phyloP scores from a whole-genome alignment of 2,329 filamentous ascomycete species.

The Fusarium piperis region DNA sequence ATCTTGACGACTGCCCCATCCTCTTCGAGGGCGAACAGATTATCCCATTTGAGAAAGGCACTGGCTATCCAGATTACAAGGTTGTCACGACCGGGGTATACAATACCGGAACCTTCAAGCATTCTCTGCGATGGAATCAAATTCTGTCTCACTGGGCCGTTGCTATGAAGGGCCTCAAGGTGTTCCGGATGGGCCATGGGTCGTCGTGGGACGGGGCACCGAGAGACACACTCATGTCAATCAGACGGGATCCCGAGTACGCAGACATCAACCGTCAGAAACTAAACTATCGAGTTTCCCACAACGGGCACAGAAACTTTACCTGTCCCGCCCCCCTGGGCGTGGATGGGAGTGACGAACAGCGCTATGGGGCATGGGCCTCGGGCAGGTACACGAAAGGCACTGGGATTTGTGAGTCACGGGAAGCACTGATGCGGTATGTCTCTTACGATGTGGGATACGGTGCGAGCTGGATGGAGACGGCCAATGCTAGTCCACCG shows the following conservation, averaged over 20 bases:
- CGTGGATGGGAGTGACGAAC: not conserved
- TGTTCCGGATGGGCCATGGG: constrained; percentile 5
- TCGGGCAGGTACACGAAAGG: constrained; percentile 3
- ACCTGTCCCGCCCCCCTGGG: not conserved
- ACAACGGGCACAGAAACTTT: not conserved
- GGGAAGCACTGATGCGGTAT: not conserved
- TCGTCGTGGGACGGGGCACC: not conserved
- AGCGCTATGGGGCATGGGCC: accelerated
- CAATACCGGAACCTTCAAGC: too few relatives aligned
- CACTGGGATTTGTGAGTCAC: accelerated
- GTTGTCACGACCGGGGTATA: too few relatives aligned
- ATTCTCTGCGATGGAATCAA: constrained; percentile 13
- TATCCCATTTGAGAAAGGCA: too few relatives aligned
- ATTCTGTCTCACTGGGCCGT: constrained; percentile 8
- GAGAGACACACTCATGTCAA: not conserved
- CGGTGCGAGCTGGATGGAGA: not conserved
- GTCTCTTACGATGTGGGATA: not conserved
- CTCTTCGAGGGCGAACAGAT: too few relatives aligned
- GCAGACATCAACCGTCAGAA: not conserved
- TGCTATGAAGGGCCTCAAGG: constrained; percentile 15
- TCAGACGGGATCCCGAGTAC: not conserved
- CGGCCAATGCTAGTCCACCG: accelerated
- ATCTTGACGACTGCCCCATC: not conserved
- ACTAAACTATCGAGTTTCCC: not conserved
- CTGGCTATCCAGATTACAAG: too few relatives aligned